Percentiles rank a stretch among this genome's conserved stretches.
Conservation (phyloP, 2,329 filamentous ascomycete genomes). For the Curvularia eragrostidis region DNA sequence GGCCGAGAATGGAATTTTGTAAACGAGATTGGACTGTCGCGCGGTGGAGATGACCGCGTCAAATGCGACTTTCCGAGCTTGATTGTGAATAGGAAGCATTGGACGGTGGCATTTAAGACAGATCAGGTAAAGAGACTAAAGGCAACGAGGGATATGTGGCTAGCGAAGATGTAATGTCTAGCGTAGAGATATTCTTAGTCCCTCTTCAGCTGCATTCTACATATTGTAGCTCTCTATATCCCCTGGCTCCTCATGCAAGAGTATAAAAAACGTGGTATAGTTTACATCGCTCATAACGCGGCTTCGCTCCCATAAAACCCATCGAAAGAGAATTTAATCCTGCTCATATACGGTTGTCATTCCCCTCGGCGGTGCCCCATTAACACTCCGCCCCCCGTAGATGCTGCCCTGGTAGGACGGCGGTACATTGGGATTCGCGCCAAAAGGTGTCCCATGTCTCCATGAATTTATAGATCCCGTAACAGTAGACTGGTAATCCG, state of each 20-base stretch:
- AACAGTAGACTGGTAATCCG: background rate
- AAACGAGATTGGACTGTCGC: slow-evolving; percentile 8
- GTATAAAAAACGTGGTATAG: background rate
- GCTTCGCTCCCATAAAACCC: background rate
- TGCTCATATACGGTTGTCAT: background rate
- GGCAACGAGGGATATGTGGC: slow-evolving; percentile 9
- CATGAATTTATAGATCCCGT: background rate
- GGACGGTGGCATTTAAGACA: slow-evolving; percentile 9
- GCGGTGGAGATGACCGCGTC: background rate
- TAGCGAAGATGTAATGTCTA: slow-evolving; percentile 2
- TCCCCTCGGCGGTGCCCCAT: background rate
- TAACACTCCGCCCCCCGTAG: background rate
- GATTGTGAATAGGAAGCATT: slow-evolving; percentile 1
- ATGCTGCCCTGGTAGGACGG: background rate
- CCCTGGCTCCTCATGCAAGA: background rate
- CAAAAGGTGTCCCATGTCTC: background rate
- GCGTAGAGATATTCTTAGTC: background rate
- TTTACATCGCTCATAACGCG: background rate
- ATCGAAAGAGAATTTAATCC: background rate
- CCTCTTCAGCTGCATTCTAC: background rate
- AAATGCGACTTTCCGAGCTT: slow-evolving; percentile 7
- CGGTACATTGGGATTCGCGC: background rate
- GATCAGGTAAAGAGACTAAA: slow-evolving; percentile 7
- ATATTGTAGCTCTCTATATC: background rate
- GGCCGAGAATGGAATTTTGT: slow-evolving; percentile 13